These are phyloP conservation scores for Colletotrichum phormii DNA, from an alignment of 2,329 filamentous ascomycete genomes.

Conservation along the genomic window DNA sequence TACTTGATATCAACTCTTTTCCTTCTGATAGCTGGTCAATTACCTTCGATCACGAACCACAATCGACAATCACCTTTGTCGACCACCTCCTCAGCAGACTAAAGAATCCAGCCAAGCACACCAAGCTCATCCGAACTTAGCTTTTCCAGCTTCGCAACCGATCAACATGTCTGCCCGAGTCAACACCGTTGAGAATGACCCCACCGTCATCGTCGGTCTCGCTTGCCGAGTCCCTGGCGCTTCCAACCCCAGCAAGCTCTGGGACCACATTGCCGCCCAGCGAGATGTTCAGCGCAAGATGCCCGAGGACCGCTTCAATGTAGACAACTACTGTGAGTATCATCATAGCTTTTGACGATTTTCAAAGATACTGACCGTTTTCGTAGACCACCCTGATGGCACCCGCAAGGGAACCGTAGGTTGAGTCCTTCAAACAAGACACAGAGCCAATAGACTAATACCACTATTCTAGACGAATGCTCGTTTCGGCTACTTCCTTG, in stretches of 20 bases:
- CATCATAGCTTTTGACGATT: too few species aligned
- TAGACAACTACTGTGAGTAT: slow-evolving; percentile 39
- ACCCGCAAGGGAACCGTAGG: not conserved
- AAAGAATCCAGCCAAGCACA: not conserved
- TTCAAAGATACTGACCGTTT: not conserved
- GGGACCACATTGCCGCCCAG: slow-evolving; percentile 42
- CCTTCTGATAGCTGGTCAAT: not conserved
- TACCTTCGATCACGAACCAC: not conserved
- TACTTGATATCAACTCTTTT: not conserved
- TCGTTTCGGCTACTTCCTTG: slow-evolving; percentile 40
- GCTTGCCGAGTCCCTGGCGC: slow-evolving; percentile 46
- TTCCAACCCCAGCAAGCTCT: slow-evolving; percentile 43
- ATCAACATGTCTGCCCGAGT: slow-evolving; percentile 37
- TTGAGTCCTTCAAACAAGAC: not conserved
- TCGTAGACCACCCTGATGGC: not conserved
- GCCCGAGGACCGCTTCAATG: slow-evolving; percentile 41
- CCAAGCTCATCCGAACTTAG: not conserved
- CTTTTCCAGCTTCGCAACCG: not conserved
- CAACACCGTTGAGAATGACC: slow-evolving; percentile 39
- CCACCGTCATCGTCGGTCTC: slow-evolving; percentile 47
- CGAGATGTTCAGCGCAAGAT: slow-evolving; percentile 38
- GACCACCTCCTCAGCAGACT: not conserved
- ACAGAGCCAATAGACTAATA: not conserved
- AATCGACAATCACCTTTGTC: not conserved
- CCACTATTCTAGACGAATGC: not conserved